Evolutionary conservation across 176 grass and related monocot species (phyloP).

Genomic region (Puccinellia tenuiflora): DNA sequence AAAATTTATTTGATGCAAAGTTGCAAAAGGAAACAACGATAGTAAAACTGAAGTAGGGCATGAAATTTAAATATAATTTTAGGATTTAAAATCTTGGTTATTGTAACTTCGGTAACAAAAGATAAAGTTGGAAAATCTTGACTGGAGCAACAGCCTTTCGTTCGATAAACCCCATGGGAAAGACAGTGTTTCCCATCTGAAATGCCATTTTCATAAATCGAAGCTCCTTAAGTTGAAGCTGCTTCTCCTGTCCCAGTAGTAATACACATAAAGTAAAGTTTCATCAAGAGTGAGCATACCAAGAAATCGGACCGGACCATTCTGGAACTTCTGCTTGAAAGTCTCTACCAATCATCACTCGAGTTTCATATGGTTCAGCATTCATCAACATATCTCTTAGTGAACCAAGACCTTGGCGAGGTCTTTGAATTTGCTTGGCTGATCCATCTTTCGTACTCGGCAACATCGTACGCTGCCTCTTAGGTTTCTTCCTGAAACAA

Average conservation of each 20-base stretch:
- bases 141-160: not conserved
- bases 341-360: conserved; percentile 56
- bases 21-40: not conserved
- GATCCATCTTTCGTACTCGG: not conserved
- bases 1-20: not conserved
- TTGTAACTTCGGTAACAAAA: not conserved
- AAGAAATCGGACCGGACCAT: conserved; percentile 48
- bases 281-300: conserved; percentile 37
- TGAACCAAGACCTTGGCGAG: conserved; percentile 18
- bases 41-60: not conserved
- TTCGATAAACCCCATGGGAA: not conserved
- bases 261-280: conserved; percentile 7
- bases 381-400: conserved; percentile 47
- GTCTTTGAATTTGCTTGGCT: conserved; percentile 10
- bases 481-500: conserved; percentile 56
- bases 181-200: not conserved
- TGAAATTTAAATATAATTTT: not conserved
- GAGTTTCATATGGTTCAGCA: conserved; percentile 40
- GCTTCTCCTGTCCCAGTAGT: not conserved
- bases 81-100: not conserved
- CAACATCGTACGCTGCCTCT: conserved; percentile 15
- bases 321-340: conserved; percentile 77
- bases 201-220: not conserved
- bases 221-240: conserved; percentile 11
- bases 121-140: conserved; percentile 10